Evolutionary conservation across 345 rosid species (phyloP).

Genomic region (Microthlaspi erraticum): DNA sequence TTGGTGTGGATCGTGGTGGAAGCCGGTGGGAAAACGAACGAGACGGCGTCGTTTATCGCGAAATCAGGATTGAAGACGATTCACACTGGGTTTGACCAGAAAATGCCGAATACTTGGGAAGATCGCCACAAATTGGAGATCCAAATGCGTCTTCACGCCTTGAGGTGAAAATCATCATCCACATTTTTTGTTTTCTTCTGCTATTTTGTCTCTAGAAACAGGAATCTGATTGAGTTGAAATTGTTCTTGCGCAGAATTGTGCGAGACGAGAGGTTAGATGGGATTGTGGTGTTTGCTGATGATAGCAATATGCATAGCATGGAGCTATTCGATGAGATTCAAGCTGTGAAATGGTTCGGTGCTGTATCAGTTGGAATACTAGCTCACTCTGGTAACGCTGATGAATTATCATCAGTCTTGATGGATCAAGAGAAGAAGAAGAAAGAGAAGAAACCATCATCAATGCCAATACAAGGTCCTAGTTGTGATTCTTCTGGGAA

Average conservation of each 20-base stretch:
- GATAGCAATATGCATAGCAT: constrained; percentile 97
- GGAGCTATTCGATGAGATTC: constrained; percentile 96
- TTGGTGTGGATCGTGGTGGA: constrained; percentile 97
- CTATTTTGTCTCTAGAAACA: neutral
- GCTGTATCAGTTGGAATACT: constrained; percentile 88
- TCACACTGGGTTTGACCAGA: constrained; percentile 65
- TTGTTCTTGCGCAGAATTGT: constrained; percentile 54
- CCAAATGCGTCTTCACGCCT: constrained; percentile 79
- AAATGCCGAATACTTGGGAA: constrained; percentile 83
- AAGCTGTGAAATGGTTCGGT: constrained; percentile 85
- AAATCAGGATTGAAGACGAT: constrained; percentile 73
- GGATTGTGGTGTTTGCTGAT: constrained; percentile 89
- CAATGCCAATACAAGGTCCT: constrained; percentile 92
- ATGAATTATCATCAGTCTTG: constrained; percentile 46
- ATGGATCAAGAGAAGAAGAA: constrained; percentile 39
- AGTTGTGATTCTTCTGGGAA: constrained; percentile 82
- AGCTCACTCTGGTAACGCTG: constrained; percentile 59
- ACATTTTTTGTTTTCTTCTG: neutral
- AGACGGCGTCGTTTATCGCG: constrained; percentile 74
- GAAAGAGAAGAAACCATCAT: constrained; percentile 26
- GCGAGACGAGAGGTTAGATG: constrained; percentile 91
- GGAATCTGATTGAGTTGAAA: constrained; percentile 1
- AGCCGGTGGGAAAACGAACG: constrained; percentile 81
- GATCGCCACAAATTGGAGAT: constrained; percentile 71
- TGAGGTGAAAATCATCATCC: constrained; percentile 55